These are phyloP conservation scores for Ceriops decandra DNA, from an alignment of 345 rosid species.

Conservation along the genomic window DNA sequence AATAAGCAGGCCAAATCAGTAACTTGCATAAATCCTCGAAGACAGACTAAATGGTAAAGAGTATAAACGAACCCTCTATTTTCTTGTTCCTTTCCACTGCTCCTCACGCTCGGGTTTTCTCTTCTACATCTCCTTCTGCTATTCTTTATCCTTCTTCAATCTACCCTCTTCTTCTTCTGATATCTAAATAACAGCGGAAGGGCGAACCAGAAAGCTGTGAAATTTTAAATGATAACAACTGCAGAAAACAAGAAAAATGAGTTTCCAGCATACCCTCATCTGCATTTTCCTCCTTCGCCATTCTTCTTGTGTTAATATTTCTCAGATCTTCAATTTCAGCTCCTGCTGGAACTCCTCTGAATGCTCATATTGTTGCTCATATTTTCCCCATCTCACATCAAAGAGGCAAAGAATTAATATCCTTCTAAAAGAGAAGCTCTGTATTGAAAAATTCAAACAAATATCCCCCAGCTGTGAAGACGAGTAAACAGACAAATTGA, in stretches of 20 bases:
- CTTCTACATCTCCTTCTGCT: slow-evolving; percentile 93
- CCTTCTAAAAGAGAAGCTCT: background rate
- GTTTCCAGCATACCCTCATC: slow-evolving; percentile 66
- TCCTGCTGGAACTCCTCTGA: slow-evolving; percentile 79
- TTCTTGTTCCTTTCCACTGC: slow-evolving; percentile 99
- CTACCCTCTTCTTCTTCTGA: slow-evolving; percentile 99
- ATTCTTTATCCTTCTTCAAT: slow-evolving; percentile 94
- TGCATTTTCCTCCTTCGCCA: slow-evolving; percentile 99
- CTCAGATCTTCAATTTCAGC: slow-evolving; percentile 78
- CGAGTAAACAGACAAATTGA: too few relatives aligned
- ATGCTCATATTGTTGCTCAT: slow-evolving; percentile 62
- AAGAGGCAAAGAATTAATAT: slow-evolving; percentile 1
- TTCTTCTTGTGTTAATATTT: slow-evolving; percentile 88
- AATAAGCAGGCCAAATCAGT: background rate
- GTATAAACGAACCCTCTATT: slow-evolving; percentile 61
- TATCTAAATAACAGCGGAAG: slow-evolving; percentile 45
- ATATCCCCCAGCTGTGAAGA: too few relatives aligned
- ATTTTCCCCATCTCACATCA: slow-evolving; percentile 61
- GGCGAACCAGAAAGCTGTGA: background rate
- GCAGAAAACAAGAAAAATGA: slow-evolving; percentile 12
- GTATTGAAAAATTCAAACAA: background rate
- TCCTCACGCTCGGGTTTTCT: slow-evolving; percentile 95
- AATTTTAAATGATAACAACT: slow-evolving; percentile 5
- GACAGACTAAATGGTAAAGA: background rate
- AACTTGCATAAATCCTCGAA: background rate